phyloP scores from a whole-genome alignment of 257 asterid genomes.

The Solanum boliviense region DNA sequence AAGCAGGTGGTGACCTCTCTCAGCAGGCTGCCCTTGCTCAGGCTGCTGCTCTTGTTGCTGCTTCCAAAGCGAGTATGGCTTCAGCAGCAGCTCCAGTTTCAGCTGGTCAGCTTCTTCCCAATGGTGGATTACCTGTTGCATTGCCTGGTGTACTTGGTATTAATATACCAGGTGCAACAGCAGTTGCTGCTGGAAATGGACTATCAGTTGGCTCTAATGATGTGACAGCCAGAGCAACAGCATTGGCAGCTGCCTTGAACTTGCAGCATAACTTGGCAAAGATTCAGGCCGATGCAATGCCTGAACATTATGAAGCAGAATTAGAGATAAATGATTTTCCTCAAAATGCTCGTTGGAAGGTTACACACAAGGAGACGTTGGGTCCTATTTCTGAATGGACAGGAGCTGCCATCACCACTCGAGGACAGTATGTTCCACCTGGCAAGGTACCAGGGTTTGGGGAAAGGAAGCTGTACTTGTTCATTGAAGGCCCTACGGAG shows the following conservation, averaged over 20 bases:
- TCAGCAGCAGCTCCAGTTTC: conserved; percentile 27
- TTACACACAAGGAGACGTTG: conserved; percentile 85
- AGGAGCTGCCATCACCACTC: conserved; percentile 89
- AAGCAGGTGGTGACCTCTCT: conserved; percentile 65
- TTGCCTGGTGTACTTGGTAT: conserved; percentile 36
- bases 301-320: conserved; percentile 83
- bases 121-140: conserved; percentile 39
- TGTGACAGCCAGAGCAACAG: conserved; percentile 66
- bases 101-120: conserved; percentile 23
- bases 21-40: conserved; percentile 49
- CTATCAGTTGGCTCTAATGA: conserved; percentile 32
- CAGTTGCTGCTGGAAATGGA: conserved; percentile 29
- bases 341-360: conserved; percentile 95
- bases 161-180: conserved; percentile 24
- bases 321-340: conserved; percentile 89
- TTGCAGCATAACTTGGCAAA: conserved; percentile 79
- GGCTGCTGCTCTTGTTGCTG: conserved; percentile 58
- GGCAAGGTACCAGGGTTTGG: conserved; percentile 65
- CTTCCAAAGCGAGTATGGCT: conserved; percentile 18
- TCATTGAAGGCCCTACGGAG: conserved; percentile 89
- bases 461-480: conserved; percentile 83
- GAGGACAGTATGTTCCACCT: conserved; percentile 69
- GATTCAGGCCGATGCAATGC: conserved; percentile 79
- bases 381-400: conserved; percentile 95
- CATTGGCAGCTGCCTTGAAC: conserved; percentile 69